Conservation (phyloP, 2,329 filamentous ascomycete genomes). For the Aureobasidium sp. region DNA sequence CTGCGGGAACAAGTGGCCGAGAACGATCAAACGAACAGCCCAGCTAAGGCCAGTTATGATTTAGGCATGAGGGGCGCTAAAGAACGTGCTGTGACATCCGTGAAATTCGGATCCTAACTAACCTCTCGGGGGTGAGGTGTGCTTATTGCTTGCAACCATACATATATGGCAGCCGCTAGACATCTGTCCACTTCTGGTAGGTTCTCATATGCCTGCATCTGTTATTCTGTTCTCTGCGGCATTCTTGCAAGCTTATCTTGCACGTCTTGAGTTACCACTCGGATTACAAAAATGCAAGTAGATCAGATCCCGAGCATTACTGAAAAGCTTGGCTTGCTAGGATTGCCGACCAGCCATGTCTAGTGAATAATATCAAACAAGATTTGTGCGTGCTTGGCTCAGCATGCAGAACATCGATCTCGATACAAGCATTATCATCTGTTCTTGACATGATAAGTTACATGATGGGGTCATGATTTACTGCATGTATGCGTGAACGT, state of each 20-base stretch:
- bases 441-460: background rate
- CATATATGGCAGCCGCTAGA: background rate
- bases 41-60: slow-evolving; percentile 12
- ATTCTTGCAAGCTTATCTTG: background rate
- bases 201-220: background rate
- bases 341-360: slow-evolving; percentile 3
- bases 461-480: too few relatives aligned
- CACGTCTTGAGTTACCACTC: background rate
- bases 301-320: slow-evolving; percentile 1
- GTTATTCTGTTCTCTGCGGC: background rate
- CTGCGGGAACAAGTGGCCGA: slow-evolving; percentile 12
- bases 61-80: slow-evolving; percentile 12
- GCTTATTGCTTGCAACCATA: background rate
- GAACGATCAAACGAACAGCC: slow-evolving; percentile 12
- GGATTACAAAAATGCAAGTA: background rate
- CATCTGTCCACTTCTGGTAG: background rate
- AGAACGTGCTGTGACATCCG: slow-evolving; percentile 11
- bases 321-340: slow-evolving; percentile 10
- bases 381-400: background rate
- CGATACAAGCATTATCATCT: background rate
- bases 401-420: background rate
- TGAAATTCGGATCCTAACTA: slow-evolving; percentile 4
- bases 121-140: background rate
- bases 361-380: background rate
- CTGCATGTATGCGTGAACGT: background rate